A percentile compares a stretch with the other conserved stretches of the same genome.
These are phyloP conservation scores for Yarrowia divulgata DNA, from an alignment of 805 yeast genomes.

Conservation along the genomic window DNA sequence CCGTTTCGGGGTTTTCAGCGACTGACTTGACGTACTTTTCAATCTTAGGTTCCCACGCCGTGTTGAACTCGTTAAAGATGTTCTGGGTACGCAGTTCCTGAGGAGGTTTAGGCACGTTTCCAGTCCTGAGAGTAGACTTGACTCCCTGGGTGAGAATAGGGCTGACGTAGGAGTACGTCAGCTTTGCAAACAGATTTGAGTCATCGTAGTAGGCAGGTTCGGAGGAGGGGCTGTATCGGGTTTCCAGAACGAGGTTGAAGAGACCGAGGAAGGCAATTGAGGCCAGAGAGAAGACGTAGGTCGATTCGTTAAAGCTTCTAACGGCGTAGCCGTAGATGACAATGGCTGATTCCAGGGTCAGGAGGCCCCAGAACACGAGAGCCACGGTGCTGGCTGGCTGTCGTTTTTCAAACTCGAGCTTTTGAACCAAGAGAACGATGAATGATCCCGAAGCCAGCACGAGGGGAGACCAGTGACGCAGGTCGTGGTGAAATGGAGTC, in stretches of 20 bases:
- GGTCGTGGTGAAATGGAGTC: background rate
- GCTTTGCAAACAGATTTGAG: background rate
- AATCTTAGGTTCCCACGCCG: background rate
- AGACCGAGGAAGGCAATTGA: background rate
- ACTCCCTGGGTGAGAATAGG: background rate
- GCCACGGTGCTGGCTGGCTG: background rate
- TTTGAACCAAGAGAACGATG: background rate
- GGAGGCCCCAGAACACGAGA: background rate
- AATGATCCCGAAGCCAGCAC: background rate
- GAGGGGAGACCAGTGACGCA: conserved; percentile 3
- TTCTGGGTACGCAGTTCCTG: background rate
- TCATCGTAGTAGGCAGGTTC: background rate
- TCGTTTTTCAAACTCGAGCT: background rate
- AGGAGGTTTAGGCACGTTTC: background rate
- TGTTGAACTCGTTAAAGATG: background rate
- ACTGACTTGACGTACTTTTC: background rate
- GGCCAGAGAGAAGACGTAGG: background rate
- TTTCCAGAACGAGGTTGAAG: background rate
- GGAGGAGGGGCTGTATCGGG: background rate
- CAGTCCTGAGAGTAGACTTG: background rate
- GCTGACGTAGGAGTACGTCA: conserved; percentile 5
- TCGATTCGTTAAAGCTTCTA: background rate
- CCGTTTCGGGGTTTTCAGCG: background rate
- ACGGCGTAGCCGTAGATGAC: background rate
- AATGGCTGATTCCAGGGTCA: background rate